These are phyloP conservation scores for Juncus effusus DNA, from an alignment of 176 grass and related monocot species.

Conservation along the genomic window DNA sequence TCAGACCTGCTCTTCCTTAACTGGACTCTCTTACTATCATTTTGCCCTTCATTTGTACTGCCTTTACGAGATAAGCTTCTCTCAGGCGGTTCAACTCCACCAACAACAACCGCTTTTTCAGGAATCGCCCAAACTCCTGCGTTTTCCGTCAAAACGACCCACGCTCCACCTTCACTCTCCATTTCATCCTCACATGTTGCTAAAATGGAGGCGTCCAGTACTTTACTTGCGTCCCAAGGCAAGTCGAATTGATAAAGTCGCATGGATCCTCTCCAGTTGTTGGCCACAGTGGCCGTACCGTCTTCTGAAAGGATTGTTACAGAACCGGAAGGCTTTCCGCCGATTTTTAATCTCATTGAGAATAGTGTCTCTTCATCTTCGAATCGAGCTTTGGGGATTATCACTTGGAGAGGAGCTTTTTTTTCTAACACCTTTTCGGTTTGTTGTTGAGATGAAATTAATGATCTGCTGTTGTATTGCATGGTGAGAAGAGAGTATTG, in stretches of 20 bases:
- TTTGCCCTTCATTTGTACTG: conserved; percentile 77
- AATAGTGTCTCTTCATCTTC: conserved; percentile 78
- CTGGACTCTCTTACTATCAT: conserved; percentile 75
- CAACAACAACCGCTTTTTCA: conserved; percentile 96
- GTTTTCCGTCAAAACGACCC: conserved; percentile 94
- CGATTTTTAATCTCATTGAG: conserved; percentile 75
- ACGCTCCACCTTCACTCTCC: conserved; percentile 83
- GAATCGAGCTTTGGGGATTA: conserved; percentile 91
- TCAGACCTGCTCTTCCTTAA: conserved; percentile 72
- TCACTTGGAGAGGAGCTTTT: conserved; percentile 81
- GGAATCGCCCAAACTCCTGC: conserved; percentile 93
- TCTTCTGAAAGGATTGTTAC: conserved; percentile 86
- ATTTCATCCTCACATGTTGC: conserved; percentile 58
- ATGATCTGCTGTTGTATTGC: conserved; percentile 60
- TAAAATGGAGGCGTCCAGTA: conserved; percentile 84
- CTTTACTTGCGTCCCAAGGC: conserved; percentile 91
- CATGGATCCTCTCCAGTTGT: conserved; percentile 86
- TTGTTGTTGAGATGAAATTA: conserved; percentile 48
- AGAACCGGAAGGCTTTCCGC: conserved; percentile 93
- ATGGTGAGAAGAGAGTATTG: conserved; percentile 94
- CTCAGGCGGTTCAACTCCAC: conserved; percentile 93
- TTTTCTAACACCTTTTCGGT: conserved; percentile 91
- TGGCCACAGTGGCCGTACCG: conserved; percentile 86
- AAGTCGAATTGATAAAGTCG: conserved; percentile 97
- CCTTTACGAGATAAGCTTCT: conserved; percentile 96